phyloP scores from a whole-genome alignment of 2,329 filamentous ascomycete species.

The Penicillium sp. region DNA sequence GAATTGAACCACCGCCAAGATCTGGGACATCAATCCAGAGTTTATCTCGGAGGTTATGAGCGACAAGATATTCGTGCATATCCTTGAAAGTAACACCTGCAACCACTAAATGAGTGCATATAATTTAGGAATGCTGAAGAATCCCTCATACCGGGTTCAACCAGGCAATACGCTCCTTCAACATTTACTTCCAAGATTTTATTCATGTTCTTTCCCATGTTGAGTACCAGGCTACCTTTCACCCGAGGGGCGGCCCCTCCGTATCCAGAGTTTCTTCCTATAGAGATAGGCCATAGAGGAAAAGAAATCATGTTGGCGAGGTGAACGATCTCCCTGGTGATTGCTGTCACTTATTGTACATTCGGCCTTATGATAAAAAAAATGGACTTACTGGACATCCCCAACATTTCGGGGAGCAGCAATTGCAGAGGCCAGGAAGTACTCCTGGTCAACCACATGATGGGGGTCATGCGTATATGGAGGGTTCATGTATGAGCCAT shows the following conservation, averaged over 20 bases:
- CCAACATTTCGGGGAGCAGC: too few relatives aligned
- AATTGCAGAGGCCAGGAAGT: too few relatives aligned
- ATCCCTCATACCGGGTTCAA: too few relatives aligned
- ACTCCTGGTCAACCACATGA: too few relatives aligned
- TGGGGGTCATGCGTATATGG: too few relatives aligned
- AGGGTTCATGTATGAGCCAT: too few relatives aligned
- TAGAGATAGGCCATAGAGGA: conserved; percentile 40
- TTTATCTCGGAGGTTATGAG: conserved; percentile 1
- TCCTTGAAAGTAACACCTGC: conserved; percentile 60
- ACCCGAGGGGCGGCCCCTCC: conserved; percentile 55
- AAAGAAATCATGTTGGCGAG: conserved; percentile 38
- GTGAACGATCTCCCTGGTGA: conserved; percentile 10
- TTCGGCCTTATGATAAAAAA: too few relatives aligned
- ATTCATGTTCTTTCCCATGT: conserved; percentile 53
- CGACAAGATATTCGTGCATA: conserved; percentile 32
- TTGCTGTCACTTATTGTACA: too few relatives aligned
- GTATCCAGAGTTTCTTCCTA: conserved; percentile 56
- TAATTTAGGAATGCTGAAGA: too few relatives aligned
- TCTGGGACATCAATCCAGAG: conserved; percentile 34
- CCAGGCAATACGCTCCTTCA: conserved; percentile 52
- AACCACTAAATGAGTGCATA: too few relatives aligned
- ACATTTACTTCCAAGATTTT: conserved; percentile 57
- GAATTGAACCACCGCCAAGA: background rate
- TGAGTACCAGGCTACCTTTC: conserved; percentile 50
- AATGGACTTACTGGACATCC: too few relatives aligned